phyloP scores from a whole-genome alignment of 495 filamentous ascomycete genomes.

The Xylaria telfairii region DNA sequence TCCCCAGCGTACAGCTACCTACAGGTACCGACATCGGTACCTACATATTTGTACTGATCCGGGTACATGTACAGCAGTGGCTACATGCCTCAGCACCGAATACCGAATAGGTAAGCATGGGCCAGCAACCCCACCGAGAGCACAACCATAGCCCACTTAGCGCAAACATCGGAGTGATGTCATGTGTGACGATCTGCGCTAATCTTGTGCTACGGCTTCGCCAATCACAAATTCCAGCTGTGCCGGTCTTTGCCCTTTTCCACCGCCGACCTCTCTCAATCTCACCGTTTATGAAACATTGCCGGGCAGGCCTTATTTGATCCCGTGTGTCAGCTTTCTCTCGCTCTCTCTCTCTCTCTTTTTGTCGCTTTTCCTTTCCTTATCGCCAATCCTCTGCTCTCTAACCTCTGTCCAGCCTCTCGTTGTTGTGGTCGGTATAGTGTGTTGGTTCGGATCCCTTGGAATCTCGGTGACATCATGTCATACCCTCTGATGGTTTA shows the following conservation, averaged over 20 bases:
- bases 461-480: slow-evolving; percentile 16
- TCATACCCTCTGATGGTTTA: neutral
- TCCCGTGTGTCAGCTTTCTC: slow-evolving; percentile 9
- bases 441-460: neutral
- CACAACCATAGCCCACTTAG: neutral
- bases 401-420: neutral
- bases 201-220: slow-evolving; percentile 16
- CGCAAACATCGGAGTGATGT: slow-evolving; percentile 21
- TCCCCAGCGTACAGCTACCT: neutral
- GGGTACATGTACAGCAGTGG: neutral
- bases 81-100: neutral
- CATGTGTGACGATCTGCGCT: slow-evolving; percentile 25
- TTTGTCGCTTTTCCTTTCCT: neutral
- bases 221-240: slow-evolving; percentile 19
- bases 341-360: too few relatives aligned
- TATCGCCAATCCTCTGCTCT: neutral
- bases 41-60: neutral
- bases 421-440: neutral
- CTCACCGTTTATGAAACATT: slow-evolving; percentile 16
- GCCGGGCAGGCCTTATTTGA: neutral
- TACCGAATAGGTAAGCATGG: neutral
- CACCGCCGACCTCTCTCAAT: slow-evolving; percentile 2
- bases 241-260: slow-evolving; percentile 15
- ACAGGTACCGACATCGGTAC: neutral
- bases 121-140: slow-evolving; percentile 4